Evolutionary conservation across 1,284 basidiomycete genomes (phyloP), one percentile per base, ranked within the genome.

Genomic region (Pulveroboletus sp.): DNA sequence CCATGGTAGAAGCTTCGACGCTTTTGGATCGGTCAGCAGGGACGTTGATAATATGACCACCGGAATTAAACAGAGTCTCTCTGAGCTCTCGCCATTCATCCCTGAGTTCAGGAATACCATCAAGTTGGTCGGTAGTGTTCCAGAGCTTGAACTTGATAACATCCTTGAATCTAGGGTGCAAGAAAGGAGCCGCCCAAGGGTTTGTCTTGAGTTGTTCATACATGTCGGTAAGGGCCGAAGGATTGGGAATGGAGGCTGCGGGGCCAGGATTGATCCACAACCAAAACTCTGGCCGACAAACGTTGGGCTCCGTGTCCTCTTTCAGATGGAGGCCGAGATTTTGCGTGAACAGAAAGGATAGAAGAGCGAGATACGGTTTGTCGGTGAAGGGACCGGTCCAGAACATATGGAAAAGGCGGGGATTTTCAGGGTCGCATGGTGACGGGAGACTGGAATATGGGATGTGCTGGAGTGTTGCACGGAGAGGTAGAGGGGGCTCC

Each of bases 91-190:
- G 79, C 92, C 92, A 94, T 66, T 91, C 88, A 49, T 88, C 78
- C 62, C 81, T 83, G 43, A 94, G 73, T 71, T 94, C 92, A 5
- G 85, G 83, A 2, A 93, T 79, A 38, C 87, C 86, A 62, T 94
- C 92, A 39, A 94, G 77, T 64, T 93, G 91, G 65, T 93, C 91
- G 5, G 92, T 94, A 36, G 92, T 94, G 69, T 94, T 94, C 92
- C 92, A 94, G 67, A 94, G 80, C 68, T 87, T 91, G 78, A 94
- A 94, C 66, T 89, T 83, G 70, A 94, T 85, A 20, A 90, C 81
- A 58, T 91, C 87, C 56, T 84, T 81, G 76, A 94, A 94, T 51
- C 91, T 79, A 22, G 82, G 82, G 71, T 94, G 89, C 18, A 94
- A 76, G 77, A 94, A 92, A 1, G 92, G 92, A 4, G 89, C 83